Conservation (phyloP, 768 basidiomycete species). For the Mycena capillaripes region DNA sequence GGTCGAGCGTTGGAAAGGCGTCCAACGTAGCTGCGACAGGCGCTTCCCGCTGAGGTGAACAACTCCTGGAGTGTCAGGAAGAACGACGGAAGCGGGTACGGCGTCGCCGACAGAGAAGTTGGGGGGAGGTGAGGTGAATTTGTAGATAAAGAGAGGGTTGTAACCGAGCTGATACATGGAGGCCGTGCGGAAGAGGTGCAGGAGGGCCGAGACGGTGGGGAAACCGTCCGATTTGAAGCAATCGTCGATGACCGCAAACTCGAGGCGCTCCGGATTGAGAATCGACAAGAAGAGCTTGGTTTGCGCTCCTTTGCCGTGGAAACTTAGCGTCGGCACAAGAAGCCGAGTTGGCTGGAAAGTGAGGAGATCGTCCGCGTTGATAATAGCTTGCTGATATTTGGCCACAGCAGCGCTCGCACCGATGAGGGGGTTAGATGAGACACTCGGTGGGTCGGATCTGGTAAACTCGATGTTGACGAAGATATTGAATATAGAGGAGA, state of each 20-base stretch:
- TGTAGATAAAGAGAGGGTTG: conserved; percentile 29
- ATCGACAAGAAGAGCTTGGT: conserved; percentile 30
- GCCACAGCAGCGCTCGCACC: conserved; percentile 17
- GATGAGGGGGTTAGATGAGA: conserved; percentile 21
- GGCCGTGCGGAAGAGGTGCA: conserved; percentile 21
- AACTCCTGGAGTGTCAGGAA: conserved; percentile 6
- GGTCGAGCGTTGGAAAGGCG: conserved; percentile 26
- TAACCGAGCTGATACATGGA: conserved; percentile 24
- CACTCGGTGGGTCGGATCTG: conserved; percentile 21
- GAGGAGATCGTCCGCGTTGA: conserved; percentile 23
- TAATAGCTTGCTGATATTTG: conserved; percentile 34
- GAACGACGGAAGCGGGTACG: conserved; percentile 19
- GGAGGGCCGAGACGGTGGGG: conserved; percentile 25
- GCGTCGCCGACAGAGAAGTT: too few relatives aligned
- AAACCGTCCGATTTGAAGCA: conserved; percentile 20
- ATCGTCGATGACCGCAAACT: conserved; percentile 26
- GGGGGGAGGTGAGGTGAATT: conserved; percentile 4
- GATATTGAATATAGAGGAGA: conserved; percentile 19
- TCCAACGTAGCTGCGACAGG: conserved; percentile 20
- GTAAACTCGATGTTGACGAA: conserved; percentile 30
- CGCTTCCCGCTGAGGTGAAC: conserved; percentile 9
- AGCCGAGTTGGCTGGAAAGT: conserved; percentile 28
- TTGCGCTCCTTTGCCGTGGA: conserved; percentile 29
- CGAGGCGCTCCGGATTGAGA: conserved; percentile 19
- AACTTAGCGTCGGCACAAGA: conserved; percentile 25